These are phyloP conservation scores for Suillus weaverae DNA, from an alignment of 768 basidiomycete genomes.

Conservation along the genomic window DNA sequence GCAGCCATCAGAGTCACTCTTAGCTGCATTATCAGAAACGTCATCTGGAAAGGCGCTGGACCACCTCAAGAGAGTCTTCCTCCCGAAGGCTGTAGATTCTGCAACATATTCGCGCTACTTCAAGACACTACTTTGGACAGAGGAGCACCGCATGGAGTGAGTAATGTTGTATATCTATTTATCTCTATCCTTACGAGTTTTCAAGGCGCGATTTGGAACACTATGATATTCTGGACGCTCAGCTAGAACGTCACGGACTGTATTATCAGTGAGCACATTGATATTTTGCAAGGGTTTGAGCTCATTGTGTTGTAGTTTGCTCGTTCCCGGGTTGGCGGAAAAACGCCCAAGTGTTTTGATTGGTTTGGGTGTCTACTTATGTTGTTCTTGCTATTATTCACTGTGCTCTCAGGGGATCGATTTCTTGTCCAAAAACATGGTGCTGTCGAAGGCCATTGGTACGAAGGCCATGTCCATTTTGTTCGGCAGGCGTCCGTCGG, in stretches of 20 bases:
- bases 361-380: constrained; percentile 44
- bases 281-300: background rate
- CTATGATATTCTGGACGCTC: constrained; percentile 40
- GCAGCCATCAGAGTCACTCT: background rate
- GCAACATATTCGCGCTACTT: constrained; percentile 46
- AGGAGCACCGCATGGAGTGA: constrained; percentile 50
- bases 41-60: constrained; percentile 16
- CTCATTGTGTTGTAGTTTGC: constrained; percentile 34
- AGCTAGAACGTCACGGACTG: background rate
- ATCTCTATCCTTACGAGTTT: constrained; percentile 1
- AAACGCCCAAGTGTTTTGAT: constrained; percentile 58
- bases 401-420: constrained; percentile 24
- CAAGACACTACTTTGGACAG: constrained; percentile 46
- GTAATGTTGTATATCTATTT: constrained; percentile 12
- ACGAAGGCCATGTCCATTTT: constrained; percentile 47
- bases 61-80: constrained; percentile 30
- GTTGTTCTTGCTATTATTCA: constrained; percentile 6
- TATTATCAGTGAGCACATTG: constrained; percentile 37
- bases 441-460: constrained; percentile 27
- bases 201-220: constrained; percentile 35
- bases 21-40: constrained; percentile 8
- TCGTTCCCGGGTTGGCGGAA: constrained; percentile 57
- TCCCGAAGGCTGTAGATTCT: constrained; percentile 38
- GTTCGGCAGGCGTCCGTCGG: constrained; percentile 44
- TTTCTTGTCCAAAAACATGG: constrained; percentile 27